Base-by-base conservation (phyloP, 2,329 filamentous ascomycete genomes). In the Penicillium paneum region DNA sequence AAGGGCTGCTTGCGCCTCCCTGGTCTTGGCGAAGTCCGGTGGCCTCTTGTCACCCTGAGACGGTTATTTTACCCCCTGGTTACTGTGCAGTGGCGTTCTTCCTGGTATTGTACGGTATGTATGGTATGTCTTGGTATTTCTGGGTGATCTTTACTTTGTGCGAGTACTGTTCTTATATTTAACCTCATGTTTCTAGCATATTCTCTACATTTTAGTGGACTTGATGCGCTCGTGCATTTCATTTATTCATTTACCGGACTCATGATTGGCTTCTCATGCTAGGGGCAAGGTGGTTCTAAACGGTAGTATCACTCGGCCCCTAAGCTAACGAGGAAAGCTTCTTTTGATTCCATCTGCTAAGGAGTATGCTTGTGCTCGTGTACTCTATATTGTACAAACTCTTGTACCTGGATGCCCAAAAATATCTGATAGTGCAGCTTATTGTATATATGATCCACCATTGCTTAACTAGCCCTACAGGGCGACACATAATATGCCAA, bases 1-100 rank as follows among this genome's bases (percentile, higher is more conserved):
- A 65, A 64, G 65, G 65, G 57, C 56, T 58, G 67, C 67, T 63
- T 61, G 49, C 55, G 56, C 52, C 45, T 56, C 47, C 57, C 54
- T 61, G 56, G 56, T 49, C 47, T 49, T 49, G 47, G 38, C 47
- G 28, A 32, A 42, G 47, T 49, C 47, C 21, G 8, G 35, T 49
- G 47, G 36, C 47, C 47, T 49, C 47, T 49, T 56, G 63, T 66
- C 55, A 63, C 56, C 45, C 54, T 43, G 52, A 57, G 56, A 64
- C 59, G 58, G 67, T 64, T 67, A 62, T 57, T 65, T 66, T 63
- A 55, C 51, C 57, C 57, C 55, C 55, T 38, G 40, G 48, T 41
- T 56, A 54, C 55, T 48, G 45, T 49, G 28, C n/a, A 44, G 52
- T 58, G 58, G 56, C 56, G 54, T 31, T 44, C 19, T 35, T 38